Evolutionary conservation across 177 flowering plant species (phyloP), one percentile per base, ranked within the genome.

Genomic region (Tripterygium wilfordii): DNA sequence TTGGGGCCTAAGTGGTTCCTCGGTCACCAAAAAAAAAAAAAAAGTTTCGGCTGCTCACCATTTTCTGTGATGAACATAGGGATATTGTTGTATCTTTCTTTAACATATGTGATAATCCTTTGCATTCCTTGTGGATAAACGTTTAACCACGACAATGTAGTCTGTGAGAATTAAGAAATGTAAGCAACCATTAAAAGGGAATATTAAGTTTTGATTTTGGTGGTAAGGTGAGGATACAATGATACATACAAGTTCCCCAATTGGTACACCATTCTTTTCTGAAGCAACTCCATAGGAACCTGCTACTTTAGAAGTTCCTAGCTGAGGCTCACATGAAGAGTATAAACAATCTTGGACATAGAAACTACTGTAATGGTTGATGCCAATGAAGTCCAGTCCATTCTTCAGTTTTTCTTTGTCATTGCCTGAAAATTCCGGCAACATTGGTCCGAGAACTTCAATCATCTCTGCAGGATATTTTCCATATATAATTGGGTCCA

Each of bases 401-500:
- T 53, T 51, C 46, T 60, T 54, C 48, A 85, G 45, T 26, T 40
- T 65, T 35, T 54, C 38, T 44, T 10, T 10, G n/a, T 79, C 77
- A 0, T 58, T 19, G 10, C 7, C 15, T 8, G 84, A 57, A 55
- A 78, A 82, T 32, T 10, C n/a, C 6, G 96, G 94, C 45, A 85
- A 50, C 1, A 9, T 27, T 2, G 60, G 32, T 38, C 81, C 81
- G 1, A 83, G 55, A 45, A 77, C 66, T 23, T 62, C 42, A 1
- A 48, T 37, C 89, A 85, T 83, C 50, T 74, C 77, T 23, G 13
- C 37, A 0, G 95, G 95, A 49, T 85, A 88, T 32, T 53, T 60
- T 15, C 96, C 88, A 37, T 36, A 55, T 40, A 81, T 65, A 13
- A 85, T 67, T 2, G 95, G 95, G 49, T 83, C 85, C 54, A 83